phyloP scores from a whole-genome alignment of 2,329 filamentous ascomycete species.

The Pestalotiopsis sp. region DNA sequence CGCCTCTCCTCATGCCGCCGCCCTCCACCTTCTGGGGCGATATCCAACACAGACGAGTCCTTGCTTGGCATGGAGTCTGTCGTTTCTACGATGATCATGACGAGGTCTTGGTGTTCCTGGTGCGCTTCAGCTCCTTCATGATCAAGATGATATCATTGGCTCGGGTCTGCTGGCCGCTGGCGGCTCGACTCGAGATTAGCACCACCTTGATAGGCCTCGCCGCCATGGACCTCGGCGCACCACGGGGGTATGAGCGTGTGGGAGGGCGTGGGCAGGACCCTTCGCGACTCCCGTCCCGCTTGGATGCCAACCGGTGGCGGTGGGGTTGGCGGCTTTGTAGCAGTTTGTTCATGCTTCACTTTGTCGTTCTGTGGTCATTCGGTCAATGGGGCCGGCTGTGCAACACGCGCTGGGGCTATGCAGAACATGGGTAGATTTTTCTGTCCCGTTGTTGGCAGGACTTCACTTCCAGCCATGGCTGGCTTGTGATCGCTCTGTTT shows the following conservation, averaged over 20 bases:
- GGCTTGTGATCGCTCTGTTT: background rate
- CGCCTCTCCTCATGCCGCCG: constrained; percentile 53
- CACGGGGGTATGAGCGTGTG: constrained; percentile 23
- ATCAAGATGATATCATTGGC: constrained; percentile 68
- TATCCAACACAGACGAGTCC: constrained; percentile 33
- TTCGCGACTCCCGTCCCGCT: constrained; percentile 16
- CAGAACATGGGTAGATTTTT: background rate
- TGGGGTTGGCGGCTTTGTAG: constrained; percentile 38
- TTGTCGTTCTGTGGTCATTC: constrained; percentile 33
- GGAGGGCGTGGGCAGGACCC: constrained; percentile 14
- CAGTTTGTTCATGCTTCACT: constrained; percentile 37
- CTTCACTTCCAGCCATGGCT: background rate
- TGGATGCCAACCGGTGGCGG: constrained; percentile 20
- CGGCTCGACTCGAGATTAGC: constrained; percentile 64
- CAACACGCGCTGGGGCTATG: background rate
- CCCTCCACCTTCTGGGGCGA: constrained; percentile 39
- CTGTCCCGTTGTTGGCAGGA: background rate
- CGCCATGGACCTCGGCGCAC: constrained; percentile 62
- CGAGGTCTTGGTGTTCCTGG: constrained; percentile 35
- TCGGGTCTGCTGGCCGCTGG: constrained; percentile 72
- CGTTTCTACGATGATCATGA: constrained; percentile 32
- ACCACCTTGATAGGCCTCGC: constrained; percentile 72
- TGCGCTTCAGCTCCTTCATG: constrained; percentile 66
- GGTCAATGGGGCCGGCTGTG: constrained; percentile 26
- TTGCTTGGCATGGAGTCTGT: constrained; percentile 39